Evolutionary conservation across 2,329 filamentous ascomycete genomes (phyloP), one percentile per base, ranked within the genome.

Genomic region (Mollisiaceae sp.): DNA sequence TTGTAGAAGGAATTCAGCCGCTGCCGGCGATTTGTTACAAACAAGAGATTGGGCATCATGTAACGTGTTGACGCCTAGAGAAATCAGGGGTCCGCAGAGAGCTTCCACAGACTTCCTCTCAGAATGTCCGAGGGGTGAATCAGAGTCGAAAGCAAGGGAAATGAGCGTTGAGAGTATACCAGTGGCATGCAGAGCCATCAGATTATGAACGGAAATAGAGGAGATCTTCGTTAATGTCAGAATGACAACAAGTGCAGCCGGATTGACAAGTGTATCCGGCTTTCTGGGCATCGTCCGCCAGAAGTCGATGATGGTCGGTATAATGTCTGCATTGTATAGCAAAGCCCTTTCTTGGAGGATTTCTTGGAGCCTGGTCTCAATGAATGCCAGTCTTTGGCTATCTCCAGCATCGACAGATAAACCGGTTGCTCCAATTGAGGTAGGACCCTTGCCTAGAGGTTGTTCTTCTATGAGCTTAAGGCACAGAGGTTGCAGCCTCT

Each of bases 11-110:
- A 97, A 95, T 59, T 90, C 86, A 14, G 91, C 84, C 0, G 86
- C 83, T 57, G 80, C 79, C 8, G 82, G 71, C 1, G 85, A 83
- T 9, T 83, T 78, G 35, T 80, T 82, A 14, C 83, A 81, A 43
- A 89, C 77, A 36, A 99, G 83, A 67, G 90, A 88, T 73, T 94
- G 89, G 18, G 92, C 92, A 80, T 97, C 93, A 55, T 92, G 87
- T n/a, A 97, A 85, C 66, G 85, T 85, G 73, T 89, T 91, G 70
- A 97, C 86, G 22, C 95, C 94, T 68, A 95, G 83, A 64, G 86
- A 81, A 81, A 92, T 87, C 75, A 96, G 79, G 77, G 83, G 83
- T 69, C 85, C 85, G 73, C 91, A 94, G 32, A 97, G 82, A 24
- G 85, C 82, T 69, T 89, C 81, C 22, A 93, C 85, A 15, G 88